Evolutionary conservation across 495 filamentous ascomycete species (phyloP), one percentile per base, ranked within the genome.

Genomic region (Penicillium goetzii): DNA sequence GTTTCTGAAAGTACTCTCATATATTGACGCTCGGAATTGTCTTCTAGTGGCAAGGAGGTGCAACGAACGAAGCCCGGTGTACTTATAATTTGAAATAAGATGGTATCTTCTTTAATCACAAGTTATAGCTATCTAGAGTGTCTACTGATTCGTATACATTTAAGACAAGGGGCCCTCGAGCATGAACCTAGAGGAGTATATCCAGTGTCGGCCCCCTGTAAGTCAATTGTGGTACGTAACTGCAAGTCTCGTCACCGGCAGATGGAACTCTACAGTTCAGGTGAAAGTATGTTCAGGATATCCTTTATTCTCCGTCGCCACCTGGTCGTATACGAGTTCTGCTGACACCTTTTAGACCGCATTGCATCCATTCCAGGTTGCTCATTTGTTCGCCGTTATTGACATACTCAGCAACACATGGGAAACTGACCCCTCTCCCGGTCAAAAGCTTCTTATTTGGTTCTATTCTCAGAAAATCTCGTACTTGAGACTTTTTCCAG

Each of bases 231-330:
- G 21, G 43, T 41, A 70, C 60, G 19, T 40, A 8, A 49, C 62
- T 70, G 70, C 70, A 72, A 53, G 51, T 45, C 59, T 60, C 57
- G 70, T 72, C 65, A 72, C 70, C 64, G 49, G 26, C 32, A 43
- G 7, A 52, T 45, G 30, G 4, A 54, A 10, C 19, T 17, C 26
- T 54, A 23, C 30, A n/a, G 34, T n/a, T 23, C 40, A 32, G n/a
- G n/a, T 32, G 30, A 7, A 12, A 15, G 33, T 19, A 41, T 26
- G 14, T 43, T 36, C 14, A 50, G 60, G 64, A 54, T 26, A 58
- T 64, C 41, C 43, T 60, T 65, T 63, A 63, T 26, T 40, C 41
- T 58, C 60, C 49, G 34, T 62, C 26, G 28, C 53, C 32, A 30
- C 30, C 38, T 28, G 23, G 34, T 49, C 57, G 32, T 41, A 51